Percentiles rank a stretch among this genome's conserved stretches.
phyloP scores from a whole-genome alignment of 768 basidiomycete species.

The Rhodotorula graminis region DNA sequence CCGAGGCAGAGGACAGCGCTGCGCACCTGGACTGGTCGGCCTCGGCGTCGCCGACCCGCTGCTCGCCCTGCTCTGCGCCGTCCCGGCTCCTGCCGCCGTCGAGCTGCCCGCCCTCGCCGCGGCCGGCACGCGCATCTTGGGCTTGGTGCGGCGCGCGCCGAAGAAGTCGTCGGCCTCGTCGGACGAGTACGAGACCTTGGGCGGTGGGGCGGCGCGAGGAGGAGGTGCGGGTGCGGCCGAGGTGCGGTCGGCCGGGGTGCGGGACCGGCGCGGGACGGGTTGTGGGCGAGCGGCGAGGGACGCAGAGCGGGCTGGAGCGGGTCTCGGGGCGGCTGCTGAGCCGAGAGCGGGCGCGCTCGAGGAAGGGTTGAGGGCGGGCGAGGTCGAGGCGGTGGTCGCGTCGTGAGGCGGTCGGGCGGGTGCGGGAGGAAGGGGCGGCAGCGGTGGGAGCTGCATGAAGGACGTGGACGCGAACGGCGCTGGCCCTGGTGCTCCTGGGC shows the following conservation, averaged over 20 bases:
- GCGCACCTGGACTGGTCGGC: slow-evolving; percentile 48
- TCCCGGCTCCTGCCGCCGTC: slow-evolving; percentile 10
- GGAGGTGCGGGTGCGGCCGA: background rate
- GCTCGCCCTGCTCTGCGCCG: slow-evolving; percentile 44
- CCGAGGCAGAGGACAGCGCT: background rate
- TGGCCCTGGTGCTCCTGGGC: too few species aligned
- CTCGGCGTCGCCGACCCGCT: slow-evolving; percentile 46
- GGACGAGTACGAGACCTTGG: background rate
- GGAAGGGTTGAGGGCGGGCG: too few species aligned
- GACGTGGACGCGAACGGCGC: too few species aligned
- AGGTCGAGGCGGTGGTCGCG: background rate
- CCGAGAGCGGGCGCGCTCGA: too few species aligned
- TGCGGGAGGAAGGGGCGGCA: background rate
- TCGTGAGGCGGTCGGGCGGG: too few species aligned
- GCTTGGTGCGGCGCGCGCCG: background rate
- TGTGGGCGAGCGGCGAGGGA: background rate
- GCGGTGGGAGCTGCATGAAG: background rate
- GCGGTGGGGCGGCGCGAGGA: background rate
- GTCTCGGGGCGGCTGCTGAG: background rate
- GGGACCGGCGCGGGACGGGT: background rate
- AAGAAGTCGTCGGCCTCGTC: slow-evolving; percentile 33
- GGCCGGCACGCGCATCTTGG: background rate
- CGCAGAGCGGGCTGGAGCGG: background rate
- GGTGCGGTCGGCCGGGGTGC: background rate
- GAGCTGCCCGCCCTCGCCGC: background rate